Base-by-base conservation (phyloP, 2,329 filamentous ascomycete genomes). In the Rutstroemia sp. region DNA sequence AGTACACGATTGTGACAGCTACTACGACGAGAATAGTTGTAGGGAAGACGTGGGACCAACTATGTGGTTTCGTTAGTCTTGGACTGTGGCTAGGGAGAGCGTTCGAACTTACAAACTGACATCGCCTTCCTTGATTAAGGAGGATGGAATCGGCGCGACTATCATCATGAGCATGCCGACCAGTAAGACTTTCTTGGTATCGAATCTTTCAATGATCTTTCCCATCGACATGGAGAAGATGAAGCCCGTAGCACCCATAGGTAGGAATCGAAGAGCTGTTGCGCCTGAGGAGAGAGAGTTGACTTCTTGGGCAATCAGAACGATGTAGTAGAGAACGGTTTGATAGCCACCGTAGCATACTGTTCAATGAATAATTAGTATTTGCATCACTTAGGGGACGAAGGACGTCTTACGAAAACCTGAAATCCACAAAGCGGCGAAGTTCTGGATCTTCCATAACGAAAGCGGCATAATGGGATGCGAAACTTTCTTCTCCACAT, bases 401-500 rank as follows among this genome's bases (percentile, higher is more conserved):
- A n/a, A 14, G 4, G 30, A 8, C 5, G 2, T 63, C 65, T 60
- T 62, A 71, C 69, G 69, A 54, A 76, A 75, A 1, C 73, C 73
- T 14, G 72, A 69, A 23, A 76, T 66, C 74, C 74, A 76, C 0
- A 76, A 63, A 3, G 71, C 72, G 5, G 73, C 73, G 54, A 76
- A 76, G 58, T 76, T 76, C 25, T 69, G 69, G 17, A 75, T 68
- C 48, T 73, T 76, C 74, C 74, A 76, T 7, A 76, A 58, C 0
- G 71, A 73, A 1, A 76, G 62, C 0, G 74, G 74, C 74, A 76
- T 76, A 54, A 76, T 72, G 1, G 74, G 73, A 50, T 75, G 75
- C 14, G 66, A 58, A 19, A 74, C 70, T 52, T 73, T 75, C 59
- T 74, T 75, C 62, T 76, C 73, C 8, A 73, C 66, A 34, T 69